Conservation (phyloP, 75 land plant genomes). For the Pinus taeda region DNA sequence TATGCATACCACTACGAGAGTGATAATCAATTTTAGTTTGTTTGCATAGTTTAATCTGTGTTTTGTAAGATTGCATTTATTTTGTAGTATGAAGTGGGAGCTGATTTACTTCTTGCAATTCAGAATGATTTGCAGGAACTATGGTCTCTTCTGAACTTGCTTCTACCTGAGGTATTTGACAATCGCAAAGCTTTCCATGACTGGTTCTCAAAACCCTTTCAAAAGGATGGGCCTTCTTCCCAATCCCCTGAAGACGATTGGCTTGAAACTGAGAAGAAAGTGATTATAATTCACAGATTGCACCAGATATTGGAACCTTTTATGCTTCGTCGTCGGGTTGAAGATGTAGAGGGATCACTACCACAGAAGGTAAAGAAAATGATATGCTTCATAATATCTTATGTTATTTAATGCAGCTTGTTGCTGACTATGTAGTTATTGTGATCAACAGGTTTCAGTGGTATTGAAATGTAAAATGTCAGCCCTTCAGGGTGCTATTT, state of each 20-base stretch:
- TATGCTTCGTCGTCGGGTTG: constrained; percentile 98
- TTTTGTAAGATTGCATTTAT: not conserved
- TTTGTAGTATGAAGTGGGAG: not conserved
- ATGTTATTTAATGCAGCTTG: not conserved
- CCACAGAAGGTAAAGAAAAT: constrained; percentile 76
- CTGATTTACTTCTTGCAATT: constrained; percentile 9
- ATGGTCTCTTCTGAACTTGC: constrained; percentile 96
- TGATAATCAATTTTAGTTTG: too few species aligned
- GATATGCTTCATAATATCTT: not conserved
- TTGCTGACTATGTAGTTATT: constrained; percentile 10
- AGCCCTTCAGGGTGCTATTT: constrained; percentile 85
- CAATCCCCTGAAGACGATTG: constrained; percentile 86
- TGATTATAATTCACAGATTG: constrained; percentile 93
- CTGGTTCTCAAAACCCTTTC: constrained; percentile 99
- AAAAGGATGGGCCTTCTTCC: constrained; percentile 67
- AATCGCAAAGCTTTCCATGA: constrained; percentile 97
- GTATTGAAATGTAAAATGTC: constrained; percentile 96
- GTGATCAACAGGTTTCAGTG: constrained; percentile 71
- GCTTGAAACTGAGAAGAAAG: constrained; percentile 99
- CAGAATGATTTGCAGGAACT: constrained; percentile 99
- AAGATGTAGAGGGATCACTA: constrained; percentile 99
- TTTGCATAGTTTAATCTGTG: too few species aligned
- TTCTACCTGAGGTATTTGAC: constrained; percentile 99
- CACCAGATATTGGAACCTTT: constrained; percentile 99
- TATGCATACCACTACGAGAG: too few species aligned